Conservation (phyloP, 2,329 filamentous ascomycete species). For the Sclerotinia sclerotiorum region DNA sequence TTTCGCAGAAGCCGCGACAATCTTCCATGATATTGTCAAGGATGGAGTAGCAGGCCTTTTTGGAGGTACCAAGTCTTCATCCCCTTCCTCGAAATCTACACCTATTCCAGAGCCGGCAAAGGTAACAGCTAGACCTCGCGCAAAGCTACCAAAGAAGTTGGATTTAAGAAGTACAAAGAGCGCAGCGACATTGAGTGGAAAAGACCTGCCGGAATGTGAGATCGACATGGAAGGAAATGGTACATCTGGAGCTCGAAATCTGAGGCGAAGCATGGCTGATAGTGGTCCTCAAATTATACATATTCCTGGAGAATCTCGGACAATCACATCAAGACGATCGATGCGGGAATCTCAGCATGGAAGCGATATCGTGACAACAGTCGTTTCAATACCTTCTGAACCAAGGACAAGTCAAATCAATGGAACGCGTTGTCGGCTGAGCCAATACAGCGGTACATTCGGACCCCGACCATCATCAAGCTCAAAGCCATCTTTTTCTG, state of each 20-base stretch:
- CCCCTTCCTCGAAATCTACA: no score
- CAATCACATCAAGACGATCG: slow-evolving; percentile 2
- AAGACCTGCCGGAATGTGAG: neutral
- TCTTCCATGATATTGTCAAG: slow-evolving; percentile 53
- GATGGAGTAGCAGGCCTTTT: slow-evolving; percentile 48
- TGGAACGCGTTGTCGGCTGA: neutral
- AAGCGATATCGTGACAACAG: slow-evolving; percentile 30
- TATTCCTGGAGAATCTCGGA: slow-evolving; percentile 11
- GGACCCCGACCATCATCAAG: slow-evolving; percentile 9
- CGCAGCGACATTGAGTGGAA: neutral
- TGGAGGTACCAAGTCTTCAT: neutral
- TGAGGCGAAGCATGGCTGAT: neutral
- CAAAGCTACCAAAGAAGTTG: neutral
- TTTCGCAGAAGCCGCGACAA: slow-evolving; percentile 49
- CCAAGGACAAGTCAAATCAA: slow-evolving; percentile 2
- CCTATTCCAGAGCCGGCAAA: neutral
- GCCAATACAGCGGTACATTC: slow-evolving; percentile 21
- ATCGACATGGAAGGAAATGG: neutral
- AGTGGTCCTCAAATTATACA: slow-evolving; percentile 11
- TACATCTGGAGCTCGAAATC: neutral
- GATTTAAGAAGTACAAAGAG: slow-evolving; percentile 13
- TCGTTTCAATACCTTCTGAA: slow-evolving; percentile 27
- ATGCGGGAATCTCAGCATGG: slow-evolving; percentile 1
- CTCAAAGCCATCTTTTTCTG: neutral
- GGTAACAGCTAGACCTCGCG: neutral